Evolutionary conservation across 1,284 basidiomycete species (phyloP).

Genomic region (Vanrija pseudolonga): DNA sequence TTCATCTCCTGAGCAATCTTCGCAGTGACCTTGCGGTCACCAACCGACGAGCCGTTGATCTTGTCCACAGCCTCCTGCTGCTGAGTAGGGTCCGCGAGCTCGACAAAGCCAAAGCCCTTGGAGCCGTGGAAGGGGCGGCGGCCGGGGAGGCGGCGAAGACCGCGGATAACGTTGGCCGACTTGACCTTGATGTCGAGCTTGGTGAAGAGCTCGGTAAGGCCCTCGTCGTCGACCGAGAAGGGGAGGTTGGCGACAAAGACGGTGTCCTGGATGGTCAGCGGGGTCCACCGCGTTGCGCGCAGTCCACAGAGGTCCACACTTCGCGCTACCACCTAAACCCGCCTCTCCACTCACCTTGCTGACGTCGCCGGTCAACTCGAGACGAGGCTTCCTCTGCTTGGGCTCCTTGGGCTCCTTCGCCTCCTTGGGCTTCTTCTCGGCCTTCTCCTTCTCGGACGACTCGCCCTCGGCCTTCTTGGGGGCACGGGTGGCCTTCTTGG

Average conservation of each 20-base stretch:
- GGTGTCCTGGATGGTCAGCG: constrained; percentile 62
- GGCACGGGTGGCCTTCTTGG: constrained; percentile 26
- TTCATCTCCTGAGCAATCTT: constrained; percentile 65
- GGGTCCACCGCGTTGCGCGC: not conserved
- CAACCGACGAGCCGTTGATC: constrained; percentile 75
- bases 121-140: constrained; percentile 54
- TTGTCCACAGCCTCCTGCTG: constrained; percentile 77
- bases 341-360: constrained; percentile 50
- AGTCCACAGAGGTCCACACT: not conserved
- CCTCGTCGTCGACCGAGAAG: constrained; percentile 79
- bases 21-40: constrained; percentile 74
- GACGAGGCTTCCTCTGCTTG: constrained; percentile 39
- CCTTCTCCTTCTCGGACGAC: constrained; percentile 32
- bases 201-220: constrained; percentile 70
- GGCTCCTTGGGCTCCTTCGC: constrained; percentile 30
- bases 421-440: constrained; percentile 26
- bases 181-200: constrained; percentile 73
- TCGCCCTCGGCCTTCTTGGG: constrained; percentile 29
- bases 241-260: constrained; percentile 94
- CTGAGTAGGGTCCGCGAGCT: constrained; percentile 75
- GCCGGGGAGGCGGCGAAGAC: constrained; percentile 60
- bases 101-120: constrained; percentile 93
- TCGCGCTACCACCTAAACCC: not conserved
- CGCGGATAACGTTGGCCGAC: constrained; percentile 73
- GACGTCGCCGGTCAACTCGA: constrained; percentile 60